phyloP scores from a whole-genome alignment of 2,329 filamentous ascomycete genomes.

The Exserohilum rostratum region DNA sequence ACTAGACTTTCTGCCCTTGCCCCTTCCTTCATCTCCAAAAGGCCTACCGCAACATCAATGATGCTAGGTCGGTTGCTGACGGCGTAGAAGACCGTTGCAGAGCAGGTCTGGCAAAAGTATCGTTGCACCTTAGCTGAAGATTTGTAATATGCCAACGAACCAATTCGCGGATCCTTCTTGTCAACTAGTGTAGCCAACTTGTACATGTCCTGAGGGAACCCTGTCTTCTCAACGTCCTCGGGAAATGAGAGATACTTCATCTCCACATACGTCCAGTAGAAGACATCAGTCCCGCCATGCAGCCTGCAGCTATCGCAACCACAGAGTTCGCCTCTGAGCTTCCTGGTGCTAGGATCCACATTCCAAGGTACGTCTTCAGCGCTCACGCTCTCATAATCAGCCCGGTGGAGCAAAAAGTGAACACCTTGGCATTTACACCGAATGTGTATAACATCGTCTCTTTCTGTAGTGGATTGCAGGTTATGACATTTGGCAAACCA shows the following conservation, averaged over 20 bases:
- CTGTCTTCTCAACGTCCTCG: background rate
- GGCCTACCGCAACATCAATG: conserved; percentile 54
- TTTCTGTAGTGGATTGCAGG: conserved; percentile 18
- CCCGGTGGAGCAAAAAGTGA: conserved; percentile 48
- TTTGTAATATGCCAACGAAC: conserved; percentile 53
- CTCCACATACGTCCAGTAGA: conserved; percentile 55
- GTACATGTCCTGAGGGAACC: conserved; percentile 39
- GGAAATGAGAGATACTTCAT: conserved; percentile 50
- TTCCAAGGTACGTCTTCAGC: conserved; percentile 50
- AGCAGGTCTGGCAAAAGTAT: conserved; percentile 59
- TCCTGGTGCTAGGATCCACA: conserved; percentile 53
- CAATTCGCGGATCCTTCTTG: conserved; percentile 47
- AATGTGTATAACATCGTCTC: conserved; percentile 43
- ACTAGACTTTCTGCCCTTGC: conserved; percentile 55
- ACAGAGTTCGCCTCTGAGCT: conserved; percentile 51
- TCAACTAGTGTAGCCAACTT: conserved; percentile 49
- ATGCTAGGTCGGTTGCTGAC: conserved; percentile 47
- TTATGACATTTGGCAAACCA: conserved; percentile 35
- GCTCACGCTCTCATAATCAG: conserved; percentile 32
- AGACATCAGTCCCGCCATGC: conserved; percentile 52
- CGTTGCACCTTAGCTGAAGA: conserved; percentile 55
- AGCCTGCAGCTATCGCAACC: conserved; percentile 58
- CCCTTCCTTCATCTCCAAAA: conserved; percentile 54
- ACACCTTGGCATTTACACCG: conserved; percentile 58
- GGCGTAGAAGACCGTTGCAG: conserved; percentile 56